Evolutionary conservation across 1,139 yeast genomes (phyloP).

Genomic region (Nakaseomyces uthaithaninus): DNA sequence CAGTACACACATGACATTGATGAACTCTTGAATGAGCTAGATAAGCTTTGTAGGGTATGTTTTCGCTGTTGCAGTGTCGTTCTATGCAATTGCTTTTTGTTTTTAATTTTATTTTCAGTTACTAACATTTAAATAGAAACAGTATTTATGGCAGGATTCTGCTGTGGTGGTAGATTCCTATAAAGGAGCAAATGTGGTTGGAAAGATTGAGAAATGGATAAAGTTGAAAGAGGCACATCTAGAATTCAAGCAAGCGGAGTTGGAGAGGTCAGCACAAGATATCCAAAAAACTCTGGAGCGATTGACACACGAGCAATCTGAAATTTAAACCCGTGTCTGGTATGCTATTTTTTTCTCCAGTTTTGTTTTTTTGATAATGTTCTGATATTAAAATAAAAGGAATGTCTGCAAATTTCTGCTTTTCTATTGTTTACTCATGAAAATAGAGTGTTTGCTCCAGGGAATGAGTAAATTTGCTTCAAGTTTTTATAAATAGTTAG

Average conservation of each 20-base stretch:
- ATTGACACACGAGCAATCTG: constrained; percentile 10
- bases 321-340: background rate
- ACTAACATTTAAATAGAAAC: constrained; percentile 13
- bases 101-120: constrained; percentile 10
- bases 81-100: background rate
- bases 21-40: constrained; percentile 18
- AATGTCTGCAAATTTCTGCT: no score
- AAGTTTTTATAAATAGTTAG: no score
- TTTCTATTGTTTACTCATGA: no score
- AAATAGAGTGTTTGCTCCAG: no score
- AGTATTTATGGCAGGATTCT: constrained; percentile 31
- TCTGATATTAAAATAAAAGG: no score
- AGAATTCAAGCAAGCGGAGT: constrained; percentile 18
- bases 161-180: constrained; percentile 30
- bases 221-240: constrained; percentile 23
- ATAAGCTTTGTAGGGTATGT: constrained; percentile 23
- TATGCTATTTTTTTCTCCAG: no score
- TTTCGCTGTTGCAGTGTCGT: background rate
- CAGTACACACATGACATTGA: constrained; percentile 27
- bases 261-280: constrained; percentile 25
- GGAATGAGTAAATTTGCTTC: no score
- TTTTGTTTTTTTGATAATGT: no score
- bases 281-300: constrained; percentile 26
- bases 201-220: constrained; percentile 27
- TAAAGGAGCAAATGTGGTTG: constrained; percentile 24